Evolutionary conservation across 345 rosid genomes (phyloP), one percentile per base, ranked within the genome.

Genomic region (Gynandropsis gynandra): DNA sequence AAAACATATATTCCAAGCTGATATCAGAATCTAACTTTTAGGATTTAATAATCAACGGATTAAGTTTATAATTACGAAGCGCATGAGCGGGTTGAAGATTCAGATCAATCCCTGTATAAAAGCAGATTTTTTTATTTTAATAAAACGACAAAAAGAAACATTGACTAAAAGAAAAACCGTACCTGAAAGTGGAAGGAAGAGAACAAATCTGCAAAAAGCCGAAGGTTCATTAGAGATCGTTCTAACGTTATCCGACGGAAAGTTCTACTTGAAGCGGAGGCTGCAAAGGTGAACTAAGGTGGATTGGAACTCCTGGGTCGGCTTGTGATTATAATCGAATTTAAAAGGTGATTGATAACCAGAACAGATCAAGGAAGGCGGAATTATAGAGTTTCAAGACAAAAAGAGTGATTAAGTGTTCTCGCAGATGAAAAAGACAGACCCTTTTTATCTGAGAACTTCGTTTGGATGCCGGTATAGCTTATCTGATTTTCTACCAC

Each of bases 151-250:
- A 36, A 36, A n/a, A n/a, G n/a, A n/a, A 36, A 9, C 13, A 47
- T n/a, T 11, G 0, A 31, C 0, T 4, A 38, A 38, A 38, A 17
- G 39, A 42, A 56, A 18, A 42, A 50, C 35, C 20, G 34, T 57
- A 64, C 69, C 63, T 64, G 48, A 45, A 18, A n/a, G n/a, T n/a
- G 40, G 10, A 29, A 14, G 29, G 9, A 50, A 7, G 35, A 37
- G 29, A 57, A 39, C 36, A 38, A 45, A 29, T 43, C 10, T n/a
- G 29, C 29, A 5, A 36, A 44, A 24, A 58, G 7, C 38, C 35
- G 48, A 24, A 44, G 49, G 9, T 16, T 42, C 15, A 4, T 61
- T 44, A 61, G 35, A n/a, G 38, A 47, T n/a, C 17, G 16, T 48
- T 46, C 17, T 58, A 7, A 34, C 52, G 42, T 15, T 27, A 36